These are phyloP conservation scores for Stagonosporopsis tanaceti DNA, from an alignment of 2,329 filamentous ascomycete genomes.

Conservation along the genomic window DNA sequence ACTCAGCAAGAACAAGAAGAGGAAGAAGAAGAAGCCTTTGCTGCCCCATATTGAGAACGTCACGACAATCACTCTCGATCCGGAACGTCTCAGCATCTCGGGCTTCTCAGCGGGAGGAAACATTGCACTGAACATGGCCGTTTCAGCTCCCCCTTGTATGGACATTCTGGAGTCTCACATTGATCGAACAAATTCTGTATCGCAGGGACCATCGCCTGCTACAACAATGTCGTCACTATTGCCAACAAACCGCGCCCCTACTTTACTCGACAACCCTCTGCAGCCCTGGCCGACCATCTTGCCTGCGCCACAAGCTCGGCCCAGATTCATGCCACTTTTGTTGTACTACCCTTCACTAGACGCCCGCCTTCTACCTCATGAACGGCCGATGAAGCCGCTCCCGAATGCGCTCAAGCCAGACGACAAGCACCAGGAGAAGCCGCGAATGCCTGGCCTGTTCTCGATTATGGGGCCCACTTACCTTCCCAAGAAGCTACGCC, in stretches of 20 bases:
- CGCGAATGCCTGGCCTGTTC: conserved; percentile 46
- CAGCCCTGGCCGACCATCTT: conserved; percentile 50
- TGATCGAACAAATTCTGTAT: conserved; percentile 12
- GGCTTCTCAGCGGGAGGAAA: conserved; percentile 59
- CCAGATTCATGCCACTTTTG: conserved; percentile 49
- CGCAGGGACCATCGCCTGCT: conserved; percentile 17
- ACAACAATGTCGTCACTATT: conserved; percentile 40
- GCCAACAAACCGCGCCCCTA: conserved; percentile 39
- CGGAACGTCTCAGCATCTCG: conserved; percentile 51
- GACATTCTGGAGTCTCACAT: conserved; percentile 25
- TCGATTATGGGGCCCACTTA: conserved; percentile 54
- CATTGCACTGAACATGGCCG: conserved; percentile 55
- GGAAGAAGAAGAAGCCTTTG: conserved; percentile 26
- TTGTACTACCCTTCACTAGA: conserved; percentile 56
- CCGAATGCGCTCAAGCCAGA: conserved; percentile 46
- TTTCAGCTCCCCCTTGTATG: conserved; percentile 46
- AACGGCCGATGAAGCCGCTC: conserved; percentile 48
- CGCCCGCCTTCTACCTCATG: conserved; percentile 51
- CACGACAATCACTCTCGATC: conserved; percentile 48
- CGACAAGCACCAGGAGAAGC: conserved; percentile 40
- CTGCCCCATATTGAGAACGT: conserved; percentile 28
- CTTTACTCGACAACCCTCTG: conserved; percentile 41
- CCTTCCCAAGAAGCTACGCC: conserved; percentile 48
- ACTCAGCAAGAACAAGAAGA: conserved; percentile 20
- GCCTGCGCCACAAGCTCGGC: conserved; percentile 44